These are phyloP conservation scores for Saccharomycopsis capsularis DNA, from an alignment of 805 yeast species.

Conservation along the genomic window DNA sequence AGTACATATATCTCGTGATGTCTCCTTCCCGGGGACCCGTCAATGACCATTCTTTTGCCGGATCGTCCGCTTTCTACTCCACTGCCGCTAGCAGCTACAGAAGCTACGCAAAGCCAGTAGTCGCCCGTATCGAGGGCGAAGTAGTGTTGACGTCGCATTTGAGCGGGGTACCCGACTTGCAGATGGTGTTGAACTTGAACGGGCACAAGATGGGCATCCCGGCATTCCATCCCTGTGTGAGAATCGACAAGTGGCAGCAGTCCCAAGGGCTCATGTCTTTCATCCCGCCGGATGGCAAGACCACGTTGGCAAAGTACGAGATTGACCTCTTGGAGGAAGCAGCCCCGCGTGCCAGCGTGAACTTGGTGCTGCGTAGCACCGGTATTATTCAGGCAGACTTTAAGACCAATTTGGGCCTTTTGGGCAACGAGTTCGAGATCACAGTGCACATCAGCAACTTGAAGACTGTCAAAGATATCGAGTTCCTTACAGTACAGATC, in stretches of 20 bases:
- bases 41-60: not conserved
- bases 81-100: conserved; percentile 24
- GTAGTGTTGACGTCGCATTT: conserved; percentile 59
- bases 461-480: conserved; percentile 40
- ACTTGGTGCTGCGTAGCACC: conserved; percentile 25
- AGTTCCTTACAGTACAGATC: conserved; percentile 39
- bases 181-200: conserved; percentile 43
- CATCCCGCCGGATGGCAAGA: conserved; percentile 84
- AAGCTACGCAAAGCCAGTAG: conserved; percentile 31
- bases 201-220: conserved; percentile 50
- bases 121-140: conserved; percentile 56
- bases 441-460: conserved; percentile 41
- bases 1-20: conserved; percentile 39
- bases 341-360: conserved; percentile 17
- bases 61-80: conserved; percentile 24
- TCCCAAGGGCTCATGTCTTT: conserved; percentile 49
- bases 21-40: not conserved
- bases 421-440: conserved; percentile 57
- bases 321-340: conserved; percentile 39
- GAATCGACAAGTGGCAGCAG: conserved; percentile 43
- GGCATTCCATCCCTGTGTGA: conserved; percentile 65
- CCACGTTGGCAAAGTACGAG: conserved; percentile 54
- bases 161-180: conserved; percentile 72
- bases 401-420: conserved; percentile 44
- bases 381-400: conserved; percentile 54